phyloP scores from a whole-genome alignment of 2,329 filamentous ascomycete genomes.

The Xylaria hypoxylon region DNA sequence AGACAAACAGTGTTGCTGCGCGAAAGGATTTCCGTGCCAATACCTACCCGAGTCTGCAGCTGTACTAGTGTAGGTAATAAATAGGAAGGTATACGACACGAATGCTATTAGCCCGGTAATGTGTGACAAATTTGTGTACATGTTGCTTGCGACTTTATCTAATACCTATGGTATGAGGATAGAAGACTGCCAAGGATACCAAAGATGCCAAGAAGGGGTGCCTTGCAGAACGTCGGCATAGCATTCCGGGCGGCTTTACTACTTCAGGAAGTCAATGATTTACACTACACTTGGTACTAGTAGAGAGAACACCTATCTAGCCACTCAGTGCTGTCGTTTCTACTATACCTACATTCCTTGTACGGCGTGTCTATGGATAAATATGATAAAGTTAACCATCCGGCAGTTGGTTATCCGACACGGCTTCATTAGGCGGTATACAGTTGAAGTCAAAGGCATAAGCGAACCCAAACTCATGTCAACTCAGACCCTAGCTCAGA shows the following conservation, averaged over 20 bases:
- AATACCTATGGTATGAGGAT: neutral
- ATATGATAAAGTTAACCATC: slow-evolving; percentile 21
- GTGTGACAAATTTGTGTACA: slow-evolving; percentile 16
- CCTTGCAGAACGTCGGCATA: neutral
- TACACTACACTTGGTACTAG: no score
- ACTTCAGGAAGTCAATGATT: neutral
- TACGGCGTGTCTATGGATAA: slow-evolving; percentile 28
- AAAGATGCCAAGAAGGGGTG: neutral
- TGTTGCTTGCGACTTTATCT: neutral
- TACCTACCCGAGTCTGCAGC: neutral
- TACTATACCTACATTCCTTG: neutral
- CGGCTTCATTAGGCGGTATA: slow-evolving; percentile 23
- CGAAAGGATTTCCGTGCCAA: neutral
- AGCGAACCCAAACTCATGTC: slow-evolving; percentile 4
- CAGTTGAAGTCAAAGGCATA: slow-evolving; percentile 11
- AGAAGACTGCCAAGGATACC: neutral
- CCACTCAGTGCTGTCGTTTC: neutral
- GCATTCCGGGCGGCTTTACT: neutral
- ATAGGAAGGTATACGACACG: neutral
- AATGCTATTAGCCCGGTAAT: neutral
- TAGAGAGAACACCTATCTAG: no score
- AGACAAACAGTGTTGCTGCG: neutral
- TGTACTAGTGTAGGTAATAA: no score
- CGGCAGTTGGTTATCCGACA: slow-evolving; percentile 20
- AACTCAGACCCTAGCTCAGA: neutral